Percentiles rank a stretch among this genome's conserved stretches.
These are phyloP conservation scores for Stentor coeruleus DNA, from an alignment of 73 alveolate genomes.

Conservation along the genomic window DNA sequence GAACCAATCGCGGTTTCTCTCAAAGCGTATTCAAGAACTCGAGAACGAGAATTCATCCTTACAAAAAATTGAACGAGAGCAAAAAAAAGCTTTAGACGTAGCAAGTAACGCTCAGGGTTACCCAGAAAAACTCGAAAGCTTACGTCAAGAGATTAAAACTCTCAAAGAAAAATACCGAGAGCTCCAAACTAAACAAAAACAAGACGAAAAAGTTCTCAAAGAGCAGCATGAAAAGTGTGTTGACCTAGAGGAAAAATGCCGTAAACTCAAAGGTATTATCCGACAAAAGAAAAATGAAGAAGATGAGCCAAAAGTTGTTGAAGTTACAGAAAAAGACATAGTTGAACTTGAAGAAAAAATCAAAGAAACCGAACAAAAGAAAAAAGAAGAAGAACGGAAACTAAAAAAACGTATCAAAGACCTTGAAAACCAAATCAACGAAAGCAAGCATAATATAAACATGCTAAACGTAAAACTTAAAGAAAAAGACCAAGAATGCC, in stretches of 20 bases:
- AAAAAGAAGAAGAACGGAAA: slow-evolving; percentile 24
- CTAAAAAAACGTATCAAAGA: slow-evolving; percentile 1
- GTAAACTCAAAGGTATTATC: slow-evolving; percentile 20
- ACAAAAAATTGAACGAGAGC: slow-evolving; percentile 19
- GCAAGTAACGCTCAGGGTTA: slow-evolving; percentile 25
- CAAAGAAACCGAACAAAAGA: slow-evolving; percentile 19
- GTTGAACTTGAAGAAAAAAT: slow-evolving; percentile 12
- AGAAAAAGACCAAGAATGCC: slow-evolving; percentile 32
- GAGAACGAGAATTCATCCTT: slow-evolving; percentile 22
- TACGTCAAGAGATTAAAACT: slow-evolving; percentile 1
- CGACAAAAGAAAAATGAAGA: slow-evolving; percentile 13
- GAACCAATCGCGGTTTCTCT: slow-evolving; percentile 14
- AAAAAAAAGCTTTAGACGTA: slow-evolving; percentile 14
- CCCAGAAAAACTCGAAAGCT: slow-evolving; percentile 20
- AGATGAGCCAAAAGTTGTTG: slow-evolving; percentile 22
- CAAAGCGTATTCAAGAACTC: slow-evolving; percentile 15
- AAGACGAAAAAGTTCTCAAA: slow-evolving; percentile 28
- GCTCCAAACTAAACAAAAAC: not conserved
- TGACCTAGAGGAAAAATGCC: slow-evolving; percentile 30
- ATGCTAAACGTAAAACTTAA: not conserved
- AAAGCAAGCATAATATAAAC: slow-evolving; percentile 18
- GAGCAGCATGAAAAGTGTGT: slow-evolving; percentile 29
- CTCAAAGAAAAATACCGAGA: slow-evolving; percentile 15
- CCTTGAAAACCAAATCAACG: slow-evolving; percentile 2
- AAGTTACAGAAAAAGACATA: slow-evolving; percentile 22